phyloP scores from a whole-genome alignment of 495 filamentous ascomycete genomes.

The Ramalina intermedia region DNA sequence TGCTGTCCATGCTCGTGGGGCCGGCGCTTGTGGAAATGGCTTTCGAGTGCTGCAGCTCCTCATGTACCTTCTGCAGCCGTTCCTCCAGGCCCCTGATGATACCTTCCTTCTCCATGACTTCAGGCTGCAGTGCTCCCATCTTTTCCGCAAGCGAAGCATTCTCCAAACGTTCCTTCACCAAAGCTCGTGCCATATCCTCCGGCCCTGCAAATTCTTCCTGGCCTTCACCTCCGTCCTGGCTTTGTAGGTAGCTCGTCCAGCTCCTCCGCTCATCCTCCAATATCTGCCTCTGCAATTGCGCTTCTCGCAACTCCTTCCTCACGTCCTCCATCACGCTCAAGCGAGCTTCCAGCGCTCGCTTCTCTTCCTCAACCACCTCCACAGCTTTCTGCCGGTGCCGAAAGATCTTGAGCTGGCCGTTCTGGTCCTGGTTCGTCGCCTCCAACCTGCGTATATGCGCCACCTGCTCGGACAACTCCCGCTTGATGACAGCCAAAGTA shows the following conservation, averaged over 20 bases:
- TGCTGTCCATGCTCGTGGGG: conserved; percentile 30
- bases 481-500: conserved; percentile 64
- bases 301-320: conserved; percentile 59
- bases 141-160: conserved; percentile 61
- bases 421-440: conserved; percentile 61
- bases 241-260: conserved; percentile 78
- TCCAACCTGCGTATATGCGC: conserved; percentile 77
- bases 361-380: conserved; percentile 93
- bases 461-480: conserved; percentile 80
- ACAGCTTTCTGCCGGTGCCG: conserved; percentile 68
- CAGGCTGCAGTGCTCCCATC: conserved; percentile 63
- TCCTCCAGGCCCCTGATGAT: conserved; percentile 56
- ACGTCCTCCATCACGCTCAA: conserved; percentile 62
- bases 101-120: conserved; percentile 66
- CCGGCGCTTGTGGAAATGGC: conserved; percentile 15
- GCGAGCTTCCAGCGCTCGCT: conserved; percentile 64
- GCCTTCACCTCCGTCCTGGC: conserved; percentile 36
- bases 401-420: conserved; percentile 63
- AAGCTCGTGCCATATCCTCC: conserved; percentile 70
- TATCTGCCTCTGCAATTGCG: conserved; percentile 66
- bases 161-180: conserved; percentile 69
- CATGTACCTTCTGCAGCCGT: conserved; percentile 43
- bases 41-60: conserved; percentile 59
- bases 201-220: conserved; percentile 70
- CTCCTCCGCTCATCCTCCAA: conserved; percentile 76